phyloP scores from a whole-genome alignment of 2,329 filamentous ascomycete genomes.

The Corynespora cassiicola region DNA sequence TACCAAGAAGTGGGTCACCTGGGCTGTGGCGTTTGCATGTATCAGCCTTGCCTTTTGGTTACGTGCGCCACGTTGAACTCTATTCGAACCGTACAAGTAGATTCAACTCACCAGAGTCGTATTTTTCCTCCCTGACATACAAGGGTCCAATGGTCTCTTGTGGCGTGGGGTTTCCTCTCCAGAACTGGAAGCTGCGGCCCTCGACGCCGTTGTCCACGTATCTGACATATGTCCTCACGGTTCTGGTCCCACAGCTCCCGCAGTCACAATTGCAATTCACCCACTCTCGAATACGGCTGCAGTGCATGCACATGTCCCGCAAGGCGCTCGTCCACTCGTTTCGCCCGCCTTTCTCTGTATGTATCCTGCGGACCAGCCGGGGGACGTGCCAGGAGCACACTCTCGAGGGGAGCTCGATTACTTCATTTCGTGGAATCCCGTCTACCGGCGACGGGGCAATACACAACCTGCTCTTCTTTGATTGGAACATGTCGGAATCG shows the following conservation, averaged over 20 bases:
- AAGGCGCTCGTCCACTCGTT: slow-evolving; percentile 36
- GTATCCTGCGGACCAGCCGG: slow-evolving; percentile 28
- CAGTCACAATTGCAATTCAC: slow-evolving; percentile 34
- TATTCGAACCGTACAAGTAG: slow-evolving; percentile 2
- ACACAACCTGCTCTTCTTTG: slow-evolving; percentile 37
- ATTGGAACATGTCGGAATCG: slow-evolving; percentile 34
- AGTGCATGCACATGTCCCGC: slow-evolving; percentile 43
- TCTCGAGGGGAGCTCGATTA: slow-evolving; percentile 34
- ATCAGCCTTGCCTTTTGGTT: slow-evolving; percentile 15
- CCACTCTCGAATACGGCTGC: slow-evolving; percentile 36
- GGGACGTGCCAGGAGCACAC: slow-evolving; percentile 45
- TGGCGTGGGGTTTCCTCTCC: slow-evolving; percentile 16
- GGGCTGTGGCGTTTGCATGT: slow-evolving; percentile 8
- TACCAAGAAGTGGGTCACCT: slow-evolving; percentile 2
- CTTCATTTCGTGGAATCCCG: slow-evolving; percentile 16
- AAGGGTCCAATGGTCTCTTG: slow-evolving; percentile 15
- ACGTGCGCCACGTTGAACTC: slow-evolving; percentile 9
- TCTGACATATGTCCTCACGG: slow-evolving; percentile 37
- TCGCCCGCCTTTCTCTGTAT: slow-evolving; percentile 21
- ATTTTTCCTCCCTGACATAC: slow-evolving; percentile 31
- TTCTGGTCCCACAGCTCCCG: slow-evolving; percentile 33
- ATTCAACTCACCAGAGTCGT: slow-evolving; percentile 19
- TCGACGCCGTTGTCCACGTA: slow-evolving; percentile 36
- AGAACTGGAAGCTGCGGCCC: slow-evolving; percentile 31
- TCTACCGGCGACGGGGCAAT: slow-evolving; percentile 10